Evolutionary conservation across 768 basidiomycete species (phyloP), one percentile per base, ranked within the genome.

Genomic region (Naematelia aurantialba): DNA sequence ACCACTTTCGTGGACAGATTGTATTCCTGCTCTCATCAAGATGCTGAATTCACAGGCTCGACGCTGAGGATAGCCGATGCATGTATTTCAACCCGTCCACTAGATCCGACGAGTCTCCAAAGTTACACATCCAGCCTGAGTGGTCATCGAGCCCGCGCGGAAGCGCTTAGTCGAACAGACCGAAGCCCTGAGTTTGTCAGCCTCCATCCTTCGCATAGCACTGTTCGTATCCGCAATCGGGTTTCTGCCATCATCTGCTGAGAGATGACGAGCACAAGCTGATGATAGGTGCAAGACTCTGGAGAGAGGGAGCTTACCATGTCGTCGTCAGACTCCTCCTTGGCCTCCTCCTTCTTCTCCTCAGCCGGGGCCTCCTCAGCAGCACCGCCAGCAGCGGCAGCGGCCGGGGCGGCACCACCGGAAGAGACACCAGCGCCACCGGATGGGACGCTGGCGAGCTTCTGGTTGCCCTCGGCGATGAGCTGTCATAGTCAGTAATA

Each of bases 401-500:
- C 84, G 53, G 82, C 84, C 44, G 82, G 81, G 34, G 82, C 80
- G 56, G 81, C 82, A 46, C 79, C 64, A 56, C 67, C 71, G 27
- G 52, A 34, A 8, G 52, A 34, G 31, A 49, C 52, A 42, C 59
- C 67, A 55, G 72, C 88, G 75, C 92, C 93, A 66, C 93, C 94
- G 62, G 94, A 93, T 60, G 96, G 94, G 75, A 96, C 96, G 74
- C 96, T 98, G 56, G 94, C 85, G 72, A 99, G 89, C 81, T 97
- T 98, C 78, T 84, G 79, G 44, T 87, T 87, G 55, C 96, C 96
- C 79, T 91, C 89, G 67, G 86, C 84, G 79, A 99, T 98, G 81
- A 98, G 80, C 88, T 90, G 63, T 14, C 14, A 22, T 48, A 56
- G 45, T 49, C 21, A 17, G 34, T 21, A 27, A 11, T 19, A 22